These are phyloP conservation scores for Heliophila coronopifolia DNA, from an alignment of 441 rosid species.

Conservation along the genomic window DNA sequence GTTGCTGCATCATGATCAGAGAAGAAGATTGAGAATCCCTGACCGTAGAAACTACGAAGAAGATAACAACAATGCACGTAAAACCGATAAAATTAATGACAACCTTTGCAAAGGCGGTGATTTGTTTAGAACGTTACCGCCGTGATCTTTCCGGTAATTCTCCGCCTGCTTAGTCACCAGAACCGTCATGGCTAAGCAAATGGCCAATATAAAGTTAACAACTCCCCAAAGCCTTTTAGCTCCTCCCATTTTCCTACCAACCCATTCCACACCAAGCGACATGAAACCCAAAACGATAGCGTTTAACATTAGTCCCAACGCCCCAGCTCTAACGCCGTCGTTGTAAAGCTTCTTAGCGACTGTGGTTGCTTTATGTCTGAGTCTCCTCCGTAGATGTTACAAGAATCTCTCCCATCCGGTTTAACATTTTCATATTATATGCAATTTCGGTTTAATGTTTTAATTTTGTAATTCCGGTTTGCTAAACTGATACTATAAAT, in stretches of 20 bases:
- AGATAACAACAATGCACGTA: too few species aligned
- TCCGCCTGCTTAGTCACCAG: constrained; percentile 57
- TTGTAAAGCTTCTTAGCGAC: constrained; percentile 37
- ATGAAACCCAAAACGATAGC: constrained; percentile 50
- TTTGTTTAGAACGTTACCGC: constrained; percentile 21
- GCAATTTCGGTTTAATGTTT: too few species aligned
- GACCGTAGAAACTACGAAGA: too few species aligned
- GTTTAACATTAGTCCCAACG: constrained; percentile 75
- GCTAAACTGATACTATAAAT: too few species aligned
- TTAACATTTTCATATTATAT: too few species aligned
- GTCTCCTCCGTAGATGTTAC: constrained; percentile 70
- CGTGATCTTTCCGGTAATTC: constrained; percentile 34
- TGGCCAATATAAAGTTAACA: constrained; percentile 59
- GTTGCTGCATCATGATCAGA: too few species aligned
- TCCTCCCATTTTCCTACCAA: constrained; percentile 48
- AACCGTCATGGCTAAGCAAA: constrained; percentile 48
- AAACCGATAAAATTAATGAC: too few species aligned
- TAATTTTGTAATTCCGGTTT: too few species aligned
- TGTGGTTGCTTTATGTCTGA: constrained; percentile 21
- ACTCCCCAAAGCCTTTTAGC: constrained; percentile 67
- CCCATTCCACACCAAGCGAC: constrained; percentile 50
- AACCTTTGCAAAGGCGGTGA: too few species aligned
- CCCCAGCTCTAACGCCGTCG: constrained; percentile 67
- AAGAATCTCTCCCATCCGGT: too few species aligned
- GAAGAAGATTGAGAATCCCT: too few species aligned